Evolutionary conservation across 768 basidiomycete genomes (phyloP), one percentile per base, ranked within the genome.

Genomic region (Boletus rubescentipes): DNA sequence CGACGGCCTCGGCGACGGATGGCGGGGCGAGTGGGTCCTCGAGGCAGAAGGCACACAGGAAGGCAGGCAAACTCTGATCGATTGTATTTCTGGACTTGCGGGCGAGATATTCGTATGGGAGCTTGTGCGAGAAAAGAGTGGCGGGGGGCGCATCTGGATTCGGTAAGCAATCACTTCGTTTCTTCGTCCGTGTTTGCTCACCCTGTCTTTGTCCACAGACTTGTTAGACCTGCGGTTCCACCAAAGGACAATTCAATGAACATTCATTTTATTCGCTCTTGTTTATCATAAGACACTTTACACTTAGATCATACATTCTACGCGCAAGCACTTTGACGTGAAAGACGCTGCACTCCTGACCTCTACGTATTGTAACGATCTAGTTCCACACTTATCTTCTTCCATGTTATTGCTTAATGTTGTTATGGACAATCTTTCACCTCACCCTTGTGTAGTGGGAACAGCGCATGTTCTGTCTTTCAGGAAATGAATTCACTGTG

Each of bases 11-110:
- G 84, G 86, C 12, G 79, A 80, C n/a, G 85, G 84, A 6, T 88
- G 90, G 85, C 73, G 78, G 31, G 86, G 86, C 9, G 86, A 91
- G 58, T 91, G 90, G 89, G 73, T 89, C 14, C 73, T 91, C n/a
- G 87, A 91, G 68, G 84, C 82, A 1, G 87, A 89, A 49, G 90
- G 89, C 1, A 91, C 89, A 16, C 74, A 70, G 31, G 87, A 89
- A 64, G 87, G 85, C 6, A 74, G 79, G 41, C 75, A 80, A 64
- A 65, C 73, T 3, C 67, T 89, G 38, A 54, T 86, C n/a, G 77
- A 84, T 55, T 83, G 82, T 61, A 69, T 87, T 12, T 63, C 68
- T 1, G 66, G 68, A 35, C 52, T 49, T 2, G 63, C 69, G 4
- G 78, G 79, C 0, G 70, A 61, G 59, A 57, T 53, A 12, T 70